Percentiles rank a stretch among this genome's conserved stretches.
Conservation (phyloP, 2,329 filamentous ascomycete species). For the Pestalotiopsis fici region DNA sequence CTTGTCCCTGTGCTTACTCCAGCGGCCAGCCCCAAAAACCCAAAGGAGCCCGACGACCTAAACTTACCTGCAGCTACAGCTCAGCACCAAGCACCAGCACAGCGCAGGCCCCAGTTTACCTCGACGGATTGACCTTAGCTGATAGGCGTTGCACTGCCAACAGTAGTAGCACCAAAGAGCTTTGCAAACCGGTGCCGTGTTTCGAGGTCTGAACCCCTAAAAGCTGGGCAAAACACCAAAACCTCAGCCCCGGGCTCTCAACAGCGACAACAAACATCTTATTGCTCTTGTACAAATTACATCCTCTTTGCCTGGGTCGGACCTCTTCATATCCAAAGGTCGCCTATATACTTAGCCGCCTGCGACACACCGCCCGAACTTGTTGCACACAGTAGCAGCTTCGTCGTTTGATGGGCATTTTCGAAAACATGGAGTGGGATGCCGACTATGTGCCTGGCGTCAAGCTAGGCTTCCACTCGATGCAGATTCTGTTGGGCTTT, state of each 20-base stretch:
- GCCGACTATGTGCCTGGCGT: constrained; percentile 53
- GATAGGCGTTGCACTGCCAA: constrained; percentile 1
- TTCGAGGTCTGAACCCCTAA: constrained; percentile 6
- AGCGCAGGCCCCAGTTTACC: background rate
- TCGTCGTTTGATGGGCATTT: background rate
- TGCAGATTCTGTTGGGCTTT: constrained; percentile 56
- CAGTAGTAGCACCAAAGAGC: background rate
- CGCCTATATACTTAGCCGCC: background rate
- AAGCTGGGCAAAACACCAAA: background rate
- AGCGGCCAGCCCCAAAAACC: background rate
- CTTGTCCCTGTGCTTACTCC: background rate
- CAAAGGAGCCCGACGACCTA: background rate
- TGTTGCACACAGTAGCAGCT: background rate
- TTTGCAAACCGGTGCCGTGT: constrained; percentile 7
- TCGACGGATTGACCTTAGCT: background rate
- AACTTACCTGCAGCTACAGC: no score
- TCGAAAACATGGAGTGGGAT: constrained; percentile 41
- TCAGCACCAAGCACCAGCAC: background rate
- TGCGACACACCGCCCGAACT: background rate
- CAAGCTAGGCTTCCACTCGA: constrained; percentile 59
- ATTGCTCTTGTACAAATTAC: background rate
- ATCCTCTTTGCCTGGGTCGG: background rate
- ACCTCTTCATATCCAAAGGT: background rate
- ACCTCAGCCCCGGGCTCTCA: background rate
- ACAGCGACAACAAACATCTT: background rate